Evolutionary conservation across 129 eudicot genomes (phyloP).

Genomic region (Flaveria sonorensis): DNA sequence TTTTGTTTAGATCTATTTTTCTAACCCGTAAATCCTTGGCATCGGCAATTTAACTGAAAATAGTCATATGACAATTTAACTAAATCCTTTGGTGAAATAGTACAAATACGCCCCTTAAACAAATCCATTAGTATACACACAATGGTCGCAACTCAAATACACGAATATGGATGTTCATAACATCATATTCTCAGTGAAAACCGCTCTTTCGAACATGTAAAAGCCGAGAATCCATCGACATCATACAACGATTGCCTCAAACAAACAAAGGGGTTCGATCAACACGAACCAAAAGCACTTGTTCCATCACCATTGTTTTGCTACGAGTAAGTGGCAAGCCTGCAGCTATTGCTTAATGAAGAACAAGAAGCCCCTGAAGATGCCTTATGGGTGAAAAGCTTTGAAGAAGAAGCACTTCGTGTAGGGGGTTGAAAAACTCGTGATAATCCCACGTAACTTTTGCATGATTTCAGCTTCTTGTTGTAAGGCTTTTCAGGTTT

Average conservation of each 20-base stretch:
- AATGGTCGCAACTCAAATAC: too few species aligned
- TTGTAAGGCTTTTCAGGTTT: slow-evolving; percentile 72
- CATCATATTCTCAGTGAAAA: too few species aligned
- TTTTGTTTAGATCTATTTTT: too few species aligned
- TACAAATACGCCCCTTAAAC: too few species aligned
- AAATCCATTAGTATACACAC: too few species aligned
- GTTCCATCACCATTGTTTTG: slow-evolving; percentile 38
- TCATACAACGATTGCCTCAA: slow-evolving; percentile 1
- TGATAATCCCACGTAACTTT: slow-evolving; percentile 50
- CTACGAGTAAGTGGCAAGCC: slow-evolving; percentile 52
- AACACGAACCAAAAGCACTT: slow-evolving; percentile 29
- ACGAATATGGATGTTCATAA: too few species aligned
- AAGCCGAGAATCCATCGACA: background rate
- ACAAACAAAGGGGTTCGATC: slow-evolving; percentile 53
- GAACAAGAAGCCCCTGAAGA: slow-evolving; percentile 45
- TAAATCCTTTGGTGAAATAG: too few species aligned
- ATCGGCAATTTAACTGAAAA: too few species aligned
- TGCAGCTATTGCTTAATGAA: slow-evolving; percentile 34
- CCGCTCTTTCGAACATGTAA: background rate
- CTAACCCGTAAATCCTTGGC: too few species aligned
- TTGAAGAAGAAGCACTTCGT: slow-evolving; percentile 47
- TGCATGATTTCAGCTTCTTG: slow-evolving; percentile 66
- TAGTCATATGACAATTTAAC: too few species aligned
- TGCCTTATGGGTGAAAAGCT: slow-evolving; percentile 39
- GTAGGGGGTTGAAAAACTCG: slow-evolving; percentile 30